Base-by-base conservation (phyloP, 805 yeast genomes). In the Candida pseudoglaebosa region DNA sequence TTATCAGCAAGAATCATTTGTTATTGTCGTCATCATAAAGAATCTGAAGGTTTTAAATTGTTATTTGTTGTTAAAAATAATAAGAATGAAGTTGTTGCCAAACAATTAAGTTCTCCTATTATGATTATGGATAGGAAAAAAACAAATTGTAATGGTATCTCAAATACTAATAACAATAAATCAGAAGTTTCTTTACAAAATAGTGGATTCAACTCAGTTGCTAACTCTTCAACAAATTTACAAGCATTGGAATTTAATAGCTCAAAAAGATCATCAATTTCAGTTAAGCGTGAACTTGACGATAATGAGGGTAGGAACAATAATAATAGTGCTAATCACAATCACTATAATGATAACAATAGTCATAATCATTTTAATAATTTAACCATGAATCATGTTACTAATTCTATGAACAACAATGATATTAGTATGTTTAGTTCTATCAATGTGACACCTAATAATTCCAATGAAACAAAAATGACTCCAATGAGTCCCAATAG, bases 101-200 rank as follows among this genome's bases (percentile, higher is more conserved):
- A 81, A 50, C 78, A 78, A 15, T 58, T 82, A 5, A 78, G 95
- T 1, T 65, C 80, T 6, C 79, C 88, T 4, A 85, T 91, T 21
- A 82, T 87, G 82, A 89, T 91, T 36, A 91, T 95, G 79, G 98
- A 93, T 61, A 82, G 95, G 60, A 95, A 91, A 71, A 90, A 87
- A 61, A 18, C 71, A 77, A 15, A 54, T 20, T 22, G 10, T 8
- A 22, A 22, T 62, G 12, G 53, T 69, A 2, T 8, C 12, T 36
- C 46, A 15, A 50, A 41, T 34, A 50, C 42, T 36, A 41, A 36
- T 36, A n/a, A 24, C 24, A n/a, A 39, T 13, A 39, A 36, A 24
- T 30, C 35, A 20, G 54, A 51, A 17, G 32, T 32, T n/a, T 45
- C 54, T 8, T 28, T 48, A 17, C 48, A 54, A 5, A 16, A 12